These are phyloP conservation scores for Suhomyces faveliae DNA, from an alignment of 805 yeast species.

Conservation along the genomic window DNA sequence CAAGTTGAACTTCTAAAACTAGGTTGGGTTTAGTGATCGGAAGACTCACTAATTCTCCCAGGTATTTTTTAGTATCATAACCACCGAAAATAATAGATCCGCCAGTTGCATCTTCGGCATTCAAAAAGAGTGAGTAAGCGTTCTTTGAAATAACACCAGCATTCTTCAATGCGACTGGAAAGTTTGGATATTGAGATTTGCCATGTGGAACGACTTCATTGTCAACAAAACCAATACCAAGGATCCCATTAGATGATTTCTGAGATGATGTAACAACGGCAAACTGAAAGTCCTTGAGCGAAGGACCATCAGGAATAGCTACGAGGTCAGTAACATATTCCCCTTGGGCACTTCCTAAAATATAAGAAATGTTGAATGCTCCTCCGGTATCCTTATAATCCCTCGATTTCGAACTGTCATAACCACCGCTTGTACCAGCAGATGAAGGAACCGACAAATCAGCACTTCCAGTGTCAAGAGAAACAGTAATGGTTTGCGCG, in stretches of 20 bases:
- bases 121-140: conserved; percentile 25
- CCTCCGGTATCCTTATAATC: conserved; percentile 2
- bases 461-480: conserved; percentile 14
- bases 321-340: conserved; percentile 8
- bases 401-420: conserved; percentile 9
- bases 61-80: conserved; percentile 24
- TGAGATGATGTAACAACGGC: conserved; percentile 8
- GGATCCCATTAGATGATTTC: conserved; percentile 10
- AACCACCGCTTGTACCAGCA: neutral
- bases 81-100: conserved; percentile 33
- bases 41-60: conserved; percentile 14
- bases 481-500: conserved; percentile 8
- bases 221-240: conserved; percentile 8
- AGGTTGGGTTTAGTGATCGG: neutral
- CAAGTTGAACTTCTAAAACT: neutral
- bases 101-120: conserved; percentile 12
- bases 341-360: conserved; percentile 1
- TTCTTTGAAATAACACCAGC: conserved; percentile 26
- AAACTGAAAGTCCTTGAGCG: conserved; percentile 10
- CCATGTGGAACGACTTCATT: neutral
- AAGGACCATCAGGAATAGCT: conserved; percentile 5
- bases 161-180: conserved; percentile 22
- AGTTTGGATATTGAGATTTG: conserved; percentile 5
- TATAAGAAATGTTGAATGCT: conserved; percentile 4
- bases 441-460: conserved; percentile 9